Base-by-base conservation (phyloP, 345 rosid species). In the Xanthoceras sorbifolium region DNA sequence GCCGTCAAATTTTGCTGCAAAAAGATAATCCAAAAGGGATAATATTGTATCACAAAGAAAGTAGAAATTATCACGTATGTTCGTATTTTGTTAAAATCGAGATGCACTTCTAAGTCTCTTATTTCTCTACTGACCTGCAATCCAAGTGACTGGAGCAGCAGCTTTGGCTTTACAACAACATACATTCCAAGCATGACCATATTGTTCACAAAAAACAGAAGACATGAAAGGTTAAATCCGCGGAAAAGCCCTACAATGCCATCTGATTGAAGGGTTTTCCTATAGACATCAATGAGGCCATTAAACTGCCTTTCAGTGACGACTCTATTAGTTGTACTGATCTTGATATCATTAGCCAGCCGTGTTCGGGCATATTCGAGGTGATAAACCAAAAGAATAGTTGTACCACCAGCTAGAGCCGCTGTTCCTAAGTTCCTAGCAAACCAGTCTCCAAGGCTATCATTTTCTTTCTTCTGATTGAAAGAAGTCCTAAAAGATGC, bases 1-100 rank as follows among this genome's bases (percentile, higher is more conserved):
- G 83, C 79, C 1, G 71, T 46, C 64, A 76, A 72, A 36, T 65
- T 76, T 76, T 76, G 73, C 83, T 80, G 83, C 32, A 42, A 40
- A 42, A n/a, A n/a, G n/a, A n/a, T n/a, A n/a, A n/a, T n/a, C n/a
- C n/a, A n/a, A n/a, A n/a, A n/a, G n/a, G n/a, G n/a, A n/a, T n/a
- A n/a, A n/a, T n/a, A n/a, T n/a, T n/a, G n/a, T n/a, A n/a, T n/a
- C n/a, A n/a, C n/a, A n/a, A n/a, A n/a, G n/a, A n/a, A n/a, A n/a
- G n/a, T n/a, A n/a, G n/a, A n/a, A n/a, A n/a, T n/a, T n/a, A n/a
- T n/a, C n/a, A n/a, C n/a, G n/a, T n/a, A n/a, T n/a, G n/a, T n/a
- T n/a, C n/a, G n/a, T n/a, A n/a, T n/a, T n/a, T n/a, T n/a, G n/a
- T n/a, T n/a, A n/a, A n/a, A n/a, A n/a, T n/a, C n/a, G n/a, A n/a